Base-by-base conservation (phyloP, 163 green algal genomes). In the Coccomyxa subellipsoidea region DNA sequence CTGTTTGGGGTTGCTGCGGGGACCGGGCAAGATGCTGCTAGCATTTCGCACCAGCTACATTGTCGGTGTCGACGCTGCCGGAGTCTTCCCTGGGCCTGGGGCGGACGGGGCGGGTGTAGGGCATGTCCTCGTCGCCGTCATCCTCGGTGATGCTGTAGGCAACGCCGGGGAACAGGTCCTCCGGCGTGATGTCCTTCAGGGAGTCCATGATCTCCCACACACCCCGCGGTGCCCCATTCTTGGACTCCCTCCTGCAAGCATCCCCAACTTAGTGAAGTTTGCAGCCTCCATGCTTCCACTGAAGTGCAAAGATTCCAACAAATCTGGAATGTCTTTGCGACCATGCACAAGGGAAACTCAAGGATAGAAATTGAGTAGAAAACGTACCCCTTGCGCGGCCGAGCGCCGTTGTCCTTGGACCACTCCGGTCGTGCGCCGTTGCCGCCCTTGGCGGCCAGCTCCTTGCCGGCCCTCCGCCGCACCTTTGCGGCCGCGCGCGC, bases 401-500 rank as follows among this genome's bases (percentile, higher is more conserved):
- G 47, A 59, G 47, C 47, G 15, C 47, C 47, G 23, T 59, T 59
- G 47, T 59, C 47, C 47, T 59, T 59, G 47, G 47, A 59, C 47
- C 47, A 59, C 4, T 59, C 47, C 0, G 47, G 47, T 27, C 47
- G 47, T 2, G 4, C 47, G 47, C 47, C 47, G 23, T 59, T 59
- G 47, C 47, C 47, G 47, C 47, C 47, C 47, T 59, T 12, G 0
- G 15, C 47, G 23, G 47, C 47, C 21, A 27, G 47, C 47, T 59
- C 47, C 47, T 59, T 59, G 47, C 66, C 66, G n/a, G 66, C 66
- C 10, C 66, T 32, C 66, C 27, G 31, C 66, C 66, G 86, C 0
- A 91, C 87, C 27, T 89, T 85, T 36, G 91, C 88, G 34, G 90
- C 91, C 15, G 93, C 93, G 7, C 93, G 87, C 18, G 93, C 93